These are phyloP conservation scores for Melaleuca quinquenervia DNA, from an alignment of 345 rosid genomes.

Conservation along the genomic window DNA sequence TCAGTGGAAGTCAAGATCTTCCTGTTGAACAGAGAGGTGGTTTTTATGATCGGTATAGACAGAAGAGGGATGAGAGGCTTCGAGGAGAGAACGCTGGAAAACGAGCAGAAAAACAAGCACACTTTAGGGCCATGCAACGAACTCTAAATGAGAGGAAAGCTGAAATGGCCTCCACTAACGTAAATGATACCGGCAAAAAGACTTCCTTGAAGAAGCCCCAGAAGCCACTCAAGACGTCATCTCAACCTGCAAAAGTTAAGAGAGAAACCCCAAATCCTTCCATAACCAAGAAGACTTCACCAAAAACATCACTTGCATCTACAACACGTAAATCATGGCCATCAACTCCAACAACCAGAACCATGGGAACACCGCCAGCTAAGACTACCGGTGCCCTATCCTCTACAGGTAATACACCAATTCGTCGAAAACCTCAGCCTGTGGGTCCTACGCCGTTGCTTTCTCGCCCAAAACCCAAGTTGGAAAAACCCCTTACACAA, in stretches of 20 bases:
- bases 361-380: slow-evolving; percentile 23
- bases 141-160: slow-evolving; percentile 40
- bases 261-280: slow-evolving; percentile 31
- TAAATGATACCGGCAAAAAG: slow-evolving; percentile 23
- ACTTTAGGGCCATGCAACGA: slow-evolving; percentile 36
- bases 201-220: slow-evolving; percentile 17
- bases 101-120: slow-evolving; percentile 39
- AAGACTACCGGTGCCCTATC: slow-evolving; percentile 22
- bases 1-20: slow-evolving; percentile 10
- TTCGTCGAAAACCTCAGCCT: slow-evolving; percentile 27
- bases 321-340: slow-evolving; percentile 53
- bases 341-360: slow-evolving; percentile 32
- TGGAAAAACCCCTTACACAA: slow-evolving; percentile 21
- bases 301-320: slow-evolving; percentile 30
- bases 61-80: slow-evolving; percentile 50
- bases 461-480: slow-evolving; percentile 27
- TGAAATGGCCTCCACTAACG: slow-evolving; percentile 25
- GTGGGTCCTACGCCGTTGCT: slow-evolving; percentile 7
- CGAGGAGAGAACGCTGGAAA: slow-evolving; percentile 40
- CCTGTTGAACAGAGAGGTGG: slow-evolving; percentile 41
- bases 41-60: slow-evolving; percentile 43
- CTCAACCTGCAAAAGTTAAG: slow-evolving; percentile 23
- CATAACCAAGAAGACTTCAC: slow-evolving; percentile 16
- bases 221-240: slow-evolving; percentile 10
- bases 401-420: slow-evolving; percentile 24